phyloP scores from a whole-genome alignment of 148 eudicot genomes.

The Limonium bicolor region DNA sequence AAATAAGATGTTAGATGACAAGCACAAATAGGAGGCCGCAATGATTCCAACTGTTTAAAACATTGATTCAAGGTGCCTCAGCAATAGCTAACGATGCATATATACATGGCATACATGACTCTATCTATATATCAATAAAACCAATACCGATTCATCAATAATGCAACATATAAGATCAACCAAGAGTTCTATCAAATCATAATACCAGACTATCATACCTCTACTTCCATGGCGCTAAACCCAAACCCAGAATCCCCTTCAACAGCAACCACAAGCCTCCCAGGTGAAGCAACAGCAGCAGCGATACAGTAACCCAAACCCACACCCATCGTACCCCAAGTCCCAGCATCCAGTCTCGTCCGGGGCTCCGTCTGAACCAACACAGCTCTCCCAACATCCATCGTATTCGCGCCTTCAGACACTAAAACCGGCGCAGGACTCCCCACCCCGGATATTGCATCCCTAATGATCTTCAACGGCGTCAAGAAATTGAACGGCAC shows the following conservation, averaged over 20 bases:
- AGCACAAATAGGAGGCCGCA: too few relatives aligned
- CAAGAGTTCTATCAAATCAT: too few relatives aligned
- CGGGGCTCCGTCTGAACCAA: constrained; percentile 87
- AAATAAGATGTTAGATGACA: too few relatives aligned
- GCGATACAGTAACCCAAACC: constrained; percentile 98
- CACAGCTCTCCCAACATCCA: constrained; percentile 90
- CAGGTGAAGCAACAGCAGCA: constrained; percentile 96
- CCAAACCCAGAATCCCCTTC: constrained; percentile 99
- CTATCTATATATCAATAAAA: too few relatives aligned
- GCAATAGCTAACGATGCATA: too few relatives aligned
- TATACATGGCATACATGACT: too few relatives aligned
- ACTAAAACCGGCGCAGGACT: constrained; percentile 82
- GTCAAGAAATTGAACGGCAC: constrained; percentile 88
- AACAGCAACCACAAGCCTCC: constrained; percentile 90
- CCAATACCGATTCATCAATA: too few relatives aligned
- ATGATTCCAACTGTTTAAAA: too few relatives aligned
- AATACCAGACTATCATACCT: constrained; percentile 29
- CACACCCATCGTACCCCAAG: constrained; percentile 99
- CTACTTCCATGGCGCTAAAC: constrained; percentile 98
- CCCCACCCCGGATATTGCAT: constrained; percentile 56
- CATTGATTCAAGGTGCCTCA: too few relatives aligned
- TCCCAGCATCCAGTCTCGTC: constrained; percentile 97
- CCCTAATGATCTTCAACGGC: constrained; percentile 90
- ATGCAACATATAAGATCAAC: too few relatives aligned
- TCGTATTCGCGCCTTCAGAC: constrained; percentile 93